phyloP scores from a whole-genome alignment of 148 eudicot genomes.

The Chenopodium quinoa region DNA sequence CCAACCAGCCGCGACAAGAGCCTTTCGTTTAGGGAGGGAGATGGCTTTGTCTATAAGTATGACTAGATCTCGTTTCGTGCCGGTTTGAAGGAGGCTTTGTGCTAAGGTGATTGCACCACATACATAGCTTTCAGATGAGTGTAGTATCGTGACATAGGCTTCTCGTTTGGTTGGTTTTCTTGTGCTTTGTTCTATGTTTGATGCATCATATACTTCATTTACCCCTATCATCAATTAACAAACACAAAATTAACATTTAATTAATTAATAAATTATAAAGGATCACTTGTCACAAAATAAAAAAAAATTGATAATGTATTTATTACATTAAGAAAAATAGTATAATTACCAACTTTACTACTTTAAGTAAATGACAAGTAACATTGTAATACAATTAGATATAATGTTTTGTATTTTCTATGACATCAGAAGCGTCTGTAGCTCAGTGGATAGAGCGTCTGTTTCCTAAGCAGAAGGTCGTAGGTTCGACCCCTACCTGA shows the following conservation, averaged over 20 bases:
- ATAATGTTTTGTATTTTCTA: no score
- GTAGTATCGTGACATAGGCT: conserved; percentile 88
- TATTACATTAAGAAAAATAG: no score
- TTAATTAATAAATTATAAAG: no score
- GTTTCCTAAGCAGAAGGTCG: conserved; percentile 42
- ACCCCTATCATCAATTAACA: conserved; percentile 34
- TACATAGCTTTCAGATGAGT: conserved; percentile 79
- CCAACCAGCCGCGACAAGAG: conserved; percentile 76
- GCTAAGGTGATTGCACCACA: conserved; percentile 91
- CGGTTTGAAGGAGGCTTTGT: conserved; percentile 62
- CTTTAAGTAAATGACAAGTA: no score
- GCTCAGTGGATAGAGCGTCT: conserved; percentile 35
- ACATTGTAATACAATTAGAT: no score
- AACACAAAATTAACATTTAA: not conserved
- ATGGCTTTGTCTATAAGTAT: conserved; percentile 84
- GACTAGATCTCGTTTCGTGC: conserved; percentile 82
- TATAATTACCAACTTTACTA: no score
- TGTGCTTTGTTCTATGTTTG: conserved; percentile 40
- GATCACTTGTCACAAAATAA: no score
- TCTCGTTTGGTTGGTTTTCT: conserved; percentile 39
- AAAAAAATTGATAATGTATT: no score
- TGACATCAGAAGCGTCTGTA: conserved; percentile 25
- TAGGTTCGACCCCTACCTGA: conserved; percentile 43
- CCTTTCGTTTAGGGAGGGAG: conserved; percentile 47
- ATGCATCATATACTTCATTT: conserved; percentile 53